A percentile compares a stretch with the other conserved stretches of the same genome.
Evolutionary conservation across 2,329 filamentous ascomycete species (phyloP).

Genomic region (Immersiporthe knoxdaviesiana): DNA sequence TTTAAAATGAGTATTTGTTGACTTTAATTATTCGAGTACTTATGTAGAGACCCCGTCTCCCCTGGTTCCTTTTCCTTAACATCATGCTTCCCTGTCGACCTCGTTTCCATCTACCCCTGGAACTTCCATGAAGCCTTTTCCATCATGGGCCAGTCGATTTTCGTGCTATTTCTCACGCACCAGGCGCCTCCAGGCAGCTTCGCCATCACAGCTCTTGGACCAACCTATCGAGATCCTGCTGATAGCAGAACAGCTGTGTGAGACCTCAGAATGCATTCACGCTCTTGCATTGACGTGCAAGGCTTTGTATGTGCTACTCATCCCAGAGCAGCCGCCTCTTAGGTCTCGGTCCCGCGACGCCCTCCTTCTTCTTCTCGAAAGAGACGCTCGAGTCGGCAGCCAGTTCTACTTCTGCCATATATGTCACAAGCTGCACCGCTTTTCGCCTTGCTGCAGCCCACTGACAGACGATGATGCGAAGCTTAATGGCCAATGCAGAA

Average conservation of each 20-base stretch:
- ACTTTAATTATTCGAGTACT: too few species aligned
- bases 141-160: background rate
- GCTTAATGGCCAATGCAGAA: background rate
- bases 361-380: background rate
- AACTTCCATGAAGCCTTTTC: background rate
- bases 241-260: background rate
- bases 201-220: too few species aligned
- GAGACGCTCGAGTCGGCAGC: background rate
- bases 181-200: background rate
- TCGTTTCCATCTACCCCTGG: background rate
- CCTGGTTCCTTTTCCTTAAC: too few species aligned
- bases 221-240: background rate
- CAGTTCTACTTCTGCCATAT: constrained; percentile 2
- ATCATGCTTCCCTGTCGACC: background rate
- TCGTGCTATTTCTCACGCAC: background rate
- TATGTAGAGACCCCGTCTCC: background rate
- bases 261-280: background rate
- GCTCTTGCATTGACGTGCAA: constrained; percentile 3
- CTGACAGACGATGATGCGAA: too few species aligned
- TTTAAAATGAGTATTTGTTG: too few species aligned
- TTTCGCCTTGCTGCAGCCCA: background rate
- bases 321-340: background rate
- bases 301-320: background rate
- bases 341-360: background rate
- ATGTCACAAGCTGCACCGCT: constrained; percentile 6